Conservation (phyloP, 495 filamentous ascomycete genomes). For the Chaetomium cochliodes region DNA sequence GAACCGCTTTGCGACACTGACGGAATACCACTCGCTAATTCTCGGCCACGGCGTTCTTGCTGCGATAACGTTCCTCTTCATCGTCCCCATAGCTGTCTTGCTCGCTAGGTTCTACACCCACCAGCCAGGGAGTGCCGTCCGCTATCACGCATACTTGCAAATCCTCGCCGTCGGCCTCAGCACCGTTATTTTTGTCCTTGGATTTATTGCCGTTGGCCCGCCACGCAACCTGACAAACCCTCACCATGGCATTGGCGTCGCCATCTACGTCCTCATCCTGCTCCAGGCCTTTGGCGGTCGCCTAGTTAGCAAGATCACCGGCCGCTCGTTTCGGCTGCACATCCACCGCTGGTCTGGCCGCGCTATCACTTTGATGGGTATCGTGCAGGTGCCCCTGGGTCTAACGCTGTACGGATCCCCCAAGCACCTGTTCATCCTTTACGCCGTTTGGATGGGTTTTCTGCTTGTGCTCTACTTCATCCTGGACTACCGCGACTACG, state of each 20-base stretch:
- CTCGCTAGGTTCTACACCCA: constrained; percentile 66
- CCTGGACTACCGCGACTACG: constrained; percentile 63
- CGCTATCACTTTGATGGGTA: constrained; percentile 69
- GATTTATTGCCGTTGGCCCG: constrained; percentile 76
- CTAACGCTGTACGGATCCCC: constrained; percentile 92
- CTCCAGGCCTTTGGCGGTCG: constrained; percentile 78
- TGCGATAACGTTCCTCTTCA: constrained; percentile 79
- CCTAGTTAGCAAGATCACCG: constrained; percentile 60
- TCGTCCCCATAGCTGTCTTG: constrained; percentile 77
- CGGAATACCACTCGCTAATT: constrained; percentile 76
- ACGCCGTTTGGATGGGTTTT: constrained; percentile 66
- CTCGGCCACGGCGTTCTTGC: constrained; percentile 81
- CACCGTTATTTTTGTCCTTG: constrained; percentile 72
- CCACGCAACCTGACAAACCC: constrained; percentile 82
- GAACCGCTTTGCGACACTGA: constrained; percentile 74
- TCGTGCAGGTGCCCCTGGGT: constrained; percentile 85
- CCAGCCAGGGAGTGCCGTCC: constrained; percentile 64
- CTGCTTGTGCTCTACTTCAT: constrained; percentile 70
- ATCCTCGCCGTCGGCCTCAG: constrained; percentile 70
- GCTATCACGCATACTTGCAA: constrained; percentile 82
- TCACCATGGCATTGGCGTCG: constrained; percentile 89
- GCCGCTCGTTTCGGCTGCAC: constrained; percentile 66
- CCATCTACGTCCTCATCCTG: constrained; percentile 80
- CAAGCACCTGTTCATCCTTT: constrained; percentile 78
- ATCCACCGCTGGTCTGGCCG: constrained; percentile 89